phyloP scores from a whole-genome alignment of 2,329 filamentous ascomycete genomes.

The Fusarium fujikuroi region DNA sequence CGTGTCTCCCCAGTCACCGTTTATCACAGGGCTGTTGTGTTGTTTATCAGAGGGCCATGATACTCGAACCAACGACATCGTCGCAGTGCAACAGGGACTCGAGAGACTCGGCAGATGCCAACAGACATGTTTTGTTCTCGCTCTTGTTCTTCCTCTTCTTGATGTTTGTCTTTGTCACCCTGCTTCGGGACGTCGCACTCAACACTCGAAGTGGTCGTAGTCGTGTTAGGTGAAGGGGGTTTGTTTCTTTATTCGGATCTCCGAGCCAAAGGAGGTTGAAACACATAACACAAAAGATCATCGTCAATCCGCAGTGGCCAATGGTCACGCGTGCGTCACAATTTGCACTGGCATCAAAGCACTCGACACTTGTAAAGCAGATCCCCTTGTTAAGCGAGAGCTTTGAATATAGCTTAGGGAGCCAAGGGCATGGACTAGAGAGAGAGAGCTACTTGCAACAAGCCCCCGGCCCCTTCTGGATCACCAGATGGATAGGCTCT shows the following conservation, averaged over 20 bases:
- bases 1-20: constrained; percentile 15
- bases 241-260: background rate
- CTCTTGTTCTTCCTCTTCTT: background rate
- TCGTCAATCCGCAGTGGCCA: background rate
- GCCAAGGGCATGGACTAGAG: constrained; percentile 16
- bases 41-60: background rate
- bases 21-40: constrained; percentile 13
- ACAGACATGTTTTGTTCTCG: background rate
- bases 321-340: constrained; percentile 39
- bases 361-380: constrained; percentile 3
- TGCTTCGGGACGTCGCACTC: background rate
- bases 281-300: constrained; percentile 20
- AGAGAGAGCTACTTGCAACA: constrained; percentile 7
- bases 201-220: background rate
- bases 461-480: constrained; percentile 1
- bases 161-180: background rate
- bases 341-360: constrained; percentile 39
- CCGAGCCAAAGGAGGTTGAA: constrained; percentile 9
- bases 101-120: background rate
- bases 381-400: constrained; percentile 13
- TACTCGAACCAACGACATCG: constrained; percentile 3
- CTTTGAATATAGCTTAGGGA: background rate
- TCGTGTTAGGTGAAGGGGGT: background rate
- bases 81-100: background rate
- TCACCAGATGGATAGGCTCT: constrained; percentile 19